Percentiles rank a stretch among this genome's conserved stretches.
These are phyloP conservation scores for Lyophyllum semitale DNA, from an alignment of 768 basidiomycete genomes.

Conservation along the genomic window DNA sequence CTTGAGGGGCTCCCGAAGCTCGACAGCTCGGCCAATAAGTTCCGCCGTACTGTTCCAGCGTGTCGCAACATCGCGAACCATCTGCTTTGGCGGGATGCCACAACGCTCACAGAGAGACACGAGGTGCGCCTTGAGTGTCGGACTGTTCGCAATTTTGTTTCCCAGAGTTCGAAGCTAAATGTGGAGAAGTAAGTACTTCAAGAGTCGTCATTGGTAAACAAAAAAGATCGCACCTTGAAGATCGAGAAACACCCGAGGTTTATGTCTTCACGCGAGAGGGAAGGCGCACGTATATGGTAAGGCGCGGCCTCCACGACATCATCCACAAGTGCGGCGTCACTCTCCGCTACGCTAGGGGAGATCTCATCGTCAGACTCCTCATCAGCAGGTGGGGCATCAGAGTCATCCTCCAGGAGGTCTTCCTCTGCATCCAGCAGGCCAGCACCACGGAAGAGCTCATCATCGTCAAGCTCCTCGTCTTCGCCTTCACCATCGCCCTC, in stretches of 20 bases:
- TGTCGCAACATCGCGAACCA: constrained; percentile 20
- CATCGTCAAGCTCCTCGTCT: constrained; percentile 10
- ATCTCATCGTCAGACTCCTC: no score
- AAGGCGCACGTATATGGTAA: neutral
- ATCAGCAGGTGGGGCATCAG: no score
- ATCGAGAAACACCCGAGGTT: constrained; percentile 4
- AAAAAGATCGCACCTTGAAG: neutral
- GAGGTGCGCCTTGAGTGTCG: constrained; percentile 1
- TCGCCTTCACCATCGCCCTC: constrained; percentile 4
- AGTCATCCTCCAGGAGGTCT: no score
- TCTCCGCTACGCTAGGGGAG: constrained; percentile 2
- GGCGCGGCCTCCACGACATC: neutral
- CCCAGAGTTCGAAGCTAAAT: constrained; percentile 2
- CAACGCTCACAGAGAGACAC: neutral
- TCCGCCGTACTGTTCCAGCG: constrained; percentile 24
- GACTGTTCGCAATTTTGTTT: neutral
- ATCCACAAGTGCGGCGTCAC: constrained; percentile 3
- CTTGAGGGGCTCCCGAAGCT: constrained; percentile 15
- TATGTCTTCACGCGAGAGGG: neutral
- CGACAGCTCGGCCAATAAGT: constrained; percentile 14
- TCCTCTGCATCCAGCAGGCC: no score
- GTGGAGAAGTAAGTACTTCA: no score
- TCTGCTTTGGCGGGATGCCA: constrained; percentile 1
- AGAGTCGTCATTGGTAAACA: neutral
- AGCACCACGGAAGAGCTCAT: no score